Evolutionary conservation across 345 rosid genomes (phyloP), one percentile per base, ranked within the genome.

Genomic region (Diplotaxis tenuifolia): DNA sequence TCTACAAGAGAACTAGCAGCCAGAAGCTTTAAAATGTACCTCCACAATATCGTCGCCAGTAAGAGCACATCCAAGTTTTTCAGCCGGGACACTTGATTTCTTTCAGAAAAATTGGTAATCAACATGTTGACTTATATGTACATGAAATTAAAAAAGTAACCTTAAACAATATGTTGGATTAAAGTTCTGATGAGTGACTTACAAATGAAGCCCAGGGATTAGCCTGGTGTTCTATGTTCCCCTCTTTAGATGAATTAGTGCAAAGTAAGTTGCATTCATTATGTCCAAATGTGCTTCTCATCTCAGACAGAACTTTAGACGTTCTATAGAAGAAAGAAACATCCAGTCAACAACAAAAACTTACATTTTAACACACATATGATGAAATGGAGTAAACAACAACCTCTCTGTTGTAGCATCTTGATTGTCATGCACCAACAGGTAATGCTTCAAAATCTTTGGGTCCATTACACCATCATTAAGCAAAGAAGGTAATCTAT

Each of bases 401-500:
- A 53, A 77, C 99, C 87, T 92, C 83, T 95, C 97, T 75, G 89
- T 78, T 49, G 83, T 68, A 42, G 84, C 91, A 68, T 85, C 98
- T 81, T 88, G 97, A 79, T 87, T 92, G 79, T 95, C 98, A 76
- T 95, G 98, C 79, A 95, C 85, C 77, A 95, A 84, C 68, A 95
- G 74, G 83, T 84, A 92, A 79, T 87, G 88, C 82, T 87, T 95
- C 83, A 89, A 68, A 76, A 90, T 80, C 80, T 92, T 92, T 63
- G 99, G 98, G 81, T 95, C 98, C 96, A 92, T 90, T 19, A 85
- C 84, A 73, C 98, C 96, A 67, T 90, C 96, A 75, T 84, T 92
- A 40, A 94, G 82, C 80, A 91, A 87, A 49, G 90, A 76, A 12
- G 99, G 98, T 81, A 90, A 81, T 69, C 86, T 88, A 77, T 81